Conservation (phyloP, 1,139 yeast genomes). For the Kazachstania sp. region DNA sequence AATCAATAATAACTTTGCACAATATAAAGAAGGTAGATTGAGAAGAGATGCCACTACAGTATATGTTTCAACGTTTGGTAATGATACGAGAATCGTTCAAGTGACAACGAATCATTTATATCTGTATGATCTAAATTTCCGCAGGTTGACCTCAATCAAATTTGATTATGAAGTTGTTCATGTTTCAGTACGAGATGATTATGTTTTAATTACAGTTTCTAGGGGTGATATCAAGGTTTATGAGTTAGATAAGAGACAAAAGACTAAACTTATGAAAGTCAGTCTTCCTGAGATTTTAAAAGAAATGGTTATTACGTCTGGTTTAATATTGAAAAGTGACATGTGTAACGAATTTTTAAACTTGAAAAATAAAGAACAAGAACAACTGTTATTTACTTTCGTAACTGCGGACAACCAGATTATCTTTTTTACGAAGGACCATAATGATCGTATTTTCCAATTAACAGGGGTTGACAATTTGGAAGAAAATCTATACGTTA, state of each 20-base stretch:
- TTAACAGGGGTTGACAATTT: conserved; percentile 52
- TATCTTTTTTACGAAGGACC: conserved; percentile 54
- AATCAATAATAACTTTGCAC: conserved; percentile 54
- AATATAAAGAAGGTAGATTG: conserved; percentile 56
- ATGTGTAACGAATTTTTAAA: conserved; percentile 32
- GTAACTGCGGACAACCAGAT: conserved; percentile 73
- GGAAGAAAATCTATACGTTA: conserved; percentile 44
- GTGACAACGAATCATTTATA: conserved; percentile 60
- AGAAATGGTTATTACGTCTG: conserved; percentile 61
- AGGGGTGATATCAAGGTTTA: conserved; percentile 50
- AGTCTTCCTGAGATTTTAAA: conserved; percentile 42
- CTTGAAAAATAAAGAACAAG: conserved; percentile 24
- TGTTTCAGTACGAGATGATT: conserved; percentile 50
- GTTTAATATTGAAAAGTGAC: conserved; percentile 45
- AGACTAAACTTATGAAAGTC: conserved; percentile 30
- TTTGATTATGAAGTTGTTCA: conserved; percentile 46
- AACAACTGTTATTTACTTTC: conserved; percentile 50
- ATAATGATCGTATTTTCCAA: conserved; percentile 59
- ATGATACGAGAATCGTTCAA: conserved; percentile 60
- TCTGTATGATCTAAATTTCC: conserved; percentile 58
- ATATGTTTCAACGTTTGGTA: conserved; percentile 53
- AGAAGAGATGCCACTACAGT: conserved; percentile 58
- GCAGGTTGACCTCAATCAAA: conserved; percentile 34
- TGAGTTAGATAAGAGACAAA: conserved; percentile 34
- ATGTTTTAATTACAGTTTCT: conserved; percentile 46